Base-by-base conservation (phyloP, 2,329 filamentous ascomycete species). In the Aspergillus costaricaensis region DNA sequence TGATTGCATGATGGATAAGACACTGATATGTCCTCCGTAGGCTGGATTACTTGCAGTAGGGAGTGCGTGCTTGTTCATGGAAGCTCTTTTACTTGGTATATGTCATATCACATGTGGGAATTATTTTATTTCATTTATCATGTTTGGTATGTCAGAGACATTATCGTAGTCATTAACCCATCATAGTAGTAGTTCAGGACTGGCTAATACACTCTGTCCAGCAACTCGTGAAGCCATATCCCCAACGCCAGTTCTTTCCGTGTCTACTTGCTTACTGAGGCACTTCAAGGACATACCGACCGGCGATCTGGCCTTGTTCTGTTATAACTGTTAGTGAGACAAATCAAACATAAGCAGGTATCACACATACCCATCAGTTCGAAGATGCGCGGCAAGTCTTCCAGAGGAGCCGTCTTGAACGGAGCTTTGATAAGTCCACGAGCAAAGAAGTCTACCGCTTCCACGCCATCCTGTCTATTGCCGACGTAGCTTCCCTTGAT, bases 401-500 rank as follows among this genome's bases (percentile, higher is more conserved):
- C 89, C 62, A 97, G 82, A 14, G 92, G 91, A 56, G 92, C 87
- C 7, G 86, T 85, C 88, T 96, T 96, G 86, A 85, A 95, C 7
- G 94, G 94, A 5, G 88, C 88, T 74, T 91, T 89, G 84, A 98
- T 93, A 65, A 96, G 80, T 15, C 94, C 94, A 21, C 90, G 85
- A 59, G 85, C 81, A 83, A 86, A 97, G 82, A 97, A 97, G 67
- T 97, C 93, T 64, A 98, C 83, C 2, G 94, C 93, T 82, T 98
- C 94, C 56, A 88, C 86, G 1, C 88, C 89, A 75, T 98, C 94
- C 74, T 90, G 88, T 67, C 94, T 86, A 82, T 96, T 97, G 60
- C 94, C 94, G 67, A 98, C 94, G 75, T 97, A 97, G 69, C 88
- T 92, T 62, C 93, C 93, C 82, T 91, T 91, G 83, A 98, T 97